phyloP scores from a whole-genome alignment of 2,329 filamentous ascomycete species.

The Fusarium scirpi region DNA sequence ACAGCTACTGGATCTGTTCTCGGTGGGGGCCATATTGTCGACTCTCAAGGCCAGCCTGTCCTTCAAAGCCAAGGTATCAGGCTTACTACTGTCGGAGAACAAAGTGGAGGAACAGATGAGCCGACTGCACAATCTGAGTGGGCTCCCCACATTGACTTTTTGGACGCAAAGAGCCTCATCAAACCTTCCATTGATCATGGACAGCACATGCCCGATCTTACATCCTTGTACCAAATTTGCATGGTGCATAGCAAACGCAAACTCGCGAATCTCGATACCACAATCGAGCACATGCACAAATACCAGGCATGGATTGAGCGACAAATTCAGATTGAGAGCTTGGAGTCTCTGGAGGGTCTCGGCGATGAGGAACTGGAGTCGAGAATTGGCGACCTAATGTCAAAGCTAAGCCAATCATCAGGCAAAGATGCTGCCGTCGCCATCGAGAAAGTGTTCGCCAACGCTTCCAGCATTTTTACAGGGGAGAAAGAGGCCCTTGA shows the following conservation, averaged over 20 bases:
- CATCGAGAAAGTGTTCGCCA: neutral
- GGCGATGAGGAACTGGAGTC: neutral
- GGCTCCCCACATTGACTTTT: slow-evolving; percentile 5
- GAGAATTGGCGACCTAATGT: neutral
- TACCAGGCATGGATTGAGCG: neutral
- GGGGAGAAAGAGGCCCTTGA: neutral
- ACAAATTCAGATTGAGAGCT: neutral
- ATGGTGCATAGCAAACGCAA: neutral
- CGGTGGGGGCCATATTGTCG: neutral
- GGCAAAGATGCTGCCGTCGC: neutral
- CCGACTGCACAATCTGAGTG: slow-evolving; percentile 1
- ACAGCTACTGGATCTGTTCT: neutral
- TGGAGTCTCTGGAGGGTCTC: neutral
- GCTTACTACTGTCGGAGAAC: neutral
- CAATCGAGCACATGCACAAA: neutral
- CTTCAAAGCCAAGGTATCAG: neutral
- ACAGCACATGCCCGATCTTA: neutral
- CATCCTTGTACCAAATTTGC: neutral
- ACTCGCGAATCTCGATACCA: neutral
- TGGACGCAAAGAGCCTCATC: neutral
- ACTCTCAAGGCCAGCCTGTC: neutral
- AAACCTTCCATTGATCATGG: neutral
- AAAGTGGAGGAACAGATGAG: neutral
- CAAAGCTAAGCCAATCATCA: neutral
- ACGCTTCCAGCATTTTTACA: neutral